Conservation (phyloP, 2,329 filamentous ascomycete species). For the Cladosporium sp. region DNA sequence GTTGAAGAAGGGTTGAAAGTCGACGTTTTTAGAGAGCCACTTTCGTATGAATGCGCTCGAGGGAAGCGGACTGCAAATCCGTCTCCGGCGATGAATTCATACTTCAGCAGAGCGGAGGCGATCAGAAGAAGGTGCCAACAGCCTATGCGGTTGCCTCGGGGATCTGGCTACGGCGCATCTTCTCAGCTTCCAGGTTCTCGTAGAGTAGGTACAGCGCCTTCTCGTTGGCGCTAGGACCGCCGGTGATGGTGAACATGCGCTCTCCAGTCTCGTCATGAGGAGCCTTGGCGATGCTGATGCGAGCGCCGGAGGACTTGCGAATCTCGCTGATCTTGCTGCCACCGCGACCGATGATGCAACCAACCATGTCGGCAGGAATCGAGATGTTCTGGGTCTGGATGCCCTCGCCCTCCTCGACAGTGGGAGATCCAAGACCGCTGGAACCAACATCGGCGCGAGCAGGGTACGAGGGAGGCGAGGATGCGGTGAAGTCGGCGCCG, state of each 20-base stretch:
- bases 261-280: slow-evolving; percentile 97
- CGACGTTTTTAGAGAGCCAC: neutral
- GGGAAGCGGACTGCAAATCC: neutral
- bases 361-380: slow-evolving; percentile 99
- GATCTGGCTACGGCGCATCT: slow-evolving; percentile 91
- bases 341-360: slow-evolving; percentile 94
- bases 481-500: slow-evolving; percentile 94
- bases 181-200: slow-evolving; percentile 98
- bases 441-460: slow-evolving; percentile 69
- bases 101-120: slow-evolving; percentile 14
- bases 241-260: slow-evolving; percentile 99
- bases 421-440: slow-evolving; percentile 73
- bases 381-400: slow-evolving; percentile 99
- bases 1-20: slow-evolving; percentile 6
- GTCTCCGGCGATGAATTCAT: slow-evolving; percentile 13
- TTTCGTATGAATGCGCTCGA: neutral
- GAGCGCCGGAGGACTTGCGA: slow-evolving; percentile 89
- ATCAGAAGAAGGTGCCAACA: slow-evolving; percentile 6
- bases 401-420: slow-evolving; percentile 95
- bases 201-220: slow-evolving; percentile 94
- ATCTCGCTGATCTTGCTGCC: slow-evolving; percentile 99
- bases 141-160: slow-evolving; percentile 33
- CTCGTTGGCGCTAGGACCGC: slow-evolving; percentile 88
- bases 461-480: slow-evolving; percentile 62
- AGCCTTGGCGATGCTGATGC: slow-evolving; percentile 96